Evolutionary conservation across 2,329 filamentous ascomycete species (phyloP).

Genomic region (Chalaropsis ovoidea): DNA sequence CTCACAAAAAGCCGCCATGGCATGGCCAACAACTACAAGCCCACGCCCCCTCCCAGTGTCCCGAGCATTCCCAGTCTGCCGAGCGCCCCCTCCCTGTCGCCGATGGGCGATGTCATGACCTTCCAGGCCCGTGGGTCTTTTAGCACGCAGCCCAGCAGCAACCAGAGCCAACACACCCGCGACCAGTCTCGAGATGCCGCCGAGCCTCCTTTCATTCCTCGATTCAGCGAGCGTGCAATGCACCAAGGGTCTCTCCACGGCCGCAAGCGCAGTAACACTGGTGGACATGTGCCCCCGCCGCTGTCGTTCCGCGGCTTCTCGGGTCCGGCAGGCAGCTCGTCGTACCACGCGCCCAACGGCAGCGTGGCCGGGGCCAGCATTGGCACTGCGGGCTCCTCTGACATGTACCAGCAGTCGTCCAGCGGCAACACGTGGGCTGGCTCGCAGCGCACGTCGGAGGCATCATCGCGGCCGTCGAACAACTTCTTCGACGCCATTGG

Average conservation of each 20-base stretch:
- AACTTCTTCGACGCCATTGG: constrained; percentile 82
- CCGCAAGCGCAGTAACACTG: constrained; percentile 83
- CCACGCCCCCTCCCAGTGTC: constrained; percentile 40
- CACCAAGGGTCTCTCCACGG: constrained; percentile 48
- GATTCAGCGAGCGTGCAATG: constrained; percentile 48
- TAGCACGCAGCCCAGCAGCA: constrained; percentile 30
- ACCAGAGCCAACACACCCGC: constrained; percentile 36
- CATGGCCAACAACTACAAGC: constrained; percentile 30
- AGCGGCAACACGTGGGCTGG: constrained; percentile 32
- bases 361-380: constrained; percentile 50
- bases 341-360: constrained; percentile 41
- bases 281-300: constrained; percentile 59
- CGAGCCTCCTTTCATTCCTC: constrained; percentile 61
- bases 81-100: constrained; percentile 29
- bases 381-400: constrained; percentile 50
- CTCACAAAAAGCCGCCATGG: constrained; percentile 57
- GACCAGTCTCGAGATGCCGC: constrained; percentile 51
- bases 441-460: constrained; percentile 44
- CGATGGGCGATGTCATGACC: constrained; percentile 21
- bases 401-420: constrained; percentile 47
- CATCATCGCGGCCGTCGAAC: constrained; percentile 41
- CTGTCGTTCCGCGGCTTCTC: constrained; percentile 73
- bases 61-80: constrained; percentile 46
- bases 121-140: constrained; percentile 35
- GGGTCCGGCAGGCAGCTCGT: constrained; percentile 38